phyloP scores from a whole-genome alignment of 257 asterid genomes.

The Plantago ovata region DNA sequence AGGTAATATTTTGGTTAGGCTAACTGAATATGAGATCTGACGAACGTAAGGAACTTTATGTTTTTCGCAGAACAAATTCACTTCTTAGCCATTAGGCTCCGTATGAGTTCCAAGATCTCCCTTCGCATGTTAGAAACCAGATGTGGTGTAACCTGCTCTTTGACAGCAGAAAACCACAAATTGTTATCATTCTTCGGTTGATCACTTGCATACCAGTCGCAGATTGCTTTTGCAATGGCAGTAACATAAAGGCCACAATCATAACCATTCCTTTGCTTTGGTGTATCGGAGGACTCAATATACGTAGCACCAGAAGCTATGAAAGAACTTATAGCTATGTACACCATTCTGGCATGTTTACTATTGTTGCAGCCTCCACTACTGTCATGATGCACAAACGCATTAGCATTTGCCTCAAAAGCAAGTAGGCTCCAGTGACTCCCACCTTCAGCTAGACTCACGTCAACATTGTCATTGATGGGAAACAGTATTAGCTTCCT shows the following conservation, averaged over 20 bases:
- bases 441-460: slow-evolving; percentile 70
- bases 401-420: slow-evolving; percentile 42
- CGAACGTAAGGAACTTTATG: no score
- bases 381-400: slow-evolving; percentile 81
- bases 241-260: slow-evolving; percentile 81
- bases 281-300: slow-evolving; percentile 37
- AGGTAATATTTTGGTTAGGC: no score
- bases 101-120: slow-evolving; percentile 51
- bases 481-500: slow-evolving; percentile 67
- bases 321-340: slow-evolving; percentile 31
- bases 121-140: slow-evolving; percentile 45
- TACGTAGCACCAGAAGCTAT: slow-evolving; percentile 27
- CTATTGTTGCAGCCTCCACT: slow-evolving; percentile 31
- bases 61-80: slow-evolving; percentile 9
- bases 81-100: slow-evolving; percentile 36
- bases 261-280: slow-evolving; percentile 52
- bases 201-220: slow-evolving; percentile 46
- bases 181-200: slow-evolving; percentile 23
- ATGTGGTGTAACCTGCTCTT: slow-evolving; percentile 46
- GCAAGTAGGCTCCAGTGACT: slow-evolving; percentile 80
- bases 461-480: slow-evolving; percentile 63
- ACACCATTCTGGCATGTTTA: slow-evolving; percentile 40
- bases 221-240: slow-evolving; percentile 59
- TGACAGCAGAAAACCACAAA: slow-evolving; percentile 46
- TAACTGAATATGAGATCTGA: no score